Conservation (phyloP, 768 basidiomycete genomes). For the Galerina marginata region DNA sequence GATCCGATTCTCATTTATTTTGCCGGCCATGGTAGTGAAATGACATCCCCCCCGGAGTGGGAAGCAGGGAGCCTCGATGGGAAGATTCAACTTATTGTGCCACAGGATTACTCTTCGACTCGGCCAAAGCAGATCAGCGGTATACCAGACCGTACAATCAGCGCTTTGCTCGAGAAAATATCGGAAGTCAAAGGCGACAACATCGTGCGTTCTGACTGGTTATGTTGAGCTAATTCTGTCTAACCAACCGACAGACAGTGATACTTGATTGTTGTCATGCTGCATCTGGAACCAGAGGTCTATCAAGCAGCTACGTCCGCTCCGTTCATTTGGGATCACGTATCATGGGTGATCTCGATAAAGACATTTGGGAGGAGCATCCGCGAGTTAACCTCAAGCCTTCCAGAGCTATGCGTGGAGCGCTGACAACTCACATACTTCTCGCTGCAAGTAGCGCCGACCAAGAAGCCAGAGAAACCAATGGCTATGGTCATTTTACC, state of each 20-base stretch:
- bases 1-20: constrained; percentile 6
- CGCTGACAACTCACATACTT: background rate
- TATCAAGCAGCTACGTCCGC: no score
- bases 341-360: no score
- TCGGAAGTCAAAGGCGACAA: background rate
- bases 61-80: background rate
- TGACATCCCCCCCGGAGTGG: no score
- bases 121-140: background rate
- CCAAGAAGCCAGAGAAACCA: background rate
- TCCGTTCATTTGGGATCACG: no score
- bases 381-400: no score
- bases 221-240: background rate
- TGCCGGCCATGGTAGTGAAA: constrained; percentile 5
- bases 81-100: background rate
- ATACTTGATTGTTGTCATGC: background rate
- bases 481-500: background rate
- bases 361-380: no score
- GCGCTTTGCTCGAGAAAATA: background rate
- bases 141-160: background rate
- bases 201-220: background rate
- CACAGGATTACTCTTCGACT: background rate
- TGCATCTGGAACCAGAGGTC: background rate
- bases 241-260: background rate
- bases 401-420: no score
- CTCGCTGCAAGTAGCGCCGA: background rate